Conservation (phyloP, 2,329 filamentous ascomycete genomes). For the Iodosphaeria phyllophila region DNA sequence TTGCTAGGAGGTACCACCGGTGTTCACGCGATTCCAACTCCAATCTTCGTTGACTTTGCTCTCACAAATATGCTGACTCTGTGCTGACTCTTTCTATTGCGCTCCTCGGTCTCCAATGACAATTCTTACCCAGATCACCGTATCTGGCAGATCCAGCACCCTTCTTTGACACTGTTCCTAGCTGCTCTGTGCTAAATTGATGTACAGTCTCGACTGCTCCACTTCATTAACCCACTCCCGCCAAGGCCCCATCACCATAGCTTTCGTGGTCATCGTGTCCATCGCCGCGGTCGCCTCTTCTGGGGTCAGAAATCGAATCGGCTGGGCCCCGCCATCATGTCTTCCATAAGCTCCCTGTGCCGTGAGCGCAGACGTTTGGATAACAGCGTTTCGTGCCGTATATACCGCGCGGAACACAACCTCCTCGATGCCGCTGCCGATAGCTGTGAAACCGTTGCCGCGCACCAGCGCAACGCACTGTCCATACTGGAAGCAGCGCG, state of each 20-base stretch:
- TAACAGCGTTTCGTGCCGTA: conserved; percentile 21
- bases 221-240: conserved; percentile 3
- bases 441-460: conserved; percentile 22
- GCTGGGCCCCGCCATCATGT: conserved; percentile 1
- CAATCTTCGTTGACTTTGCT: no score
- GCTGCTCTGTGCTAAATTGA: conserved; percentile 2
- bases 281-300: conserved; percentile 2
- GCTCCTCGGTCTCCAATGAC: no score
- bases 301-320: conserved; percentile 3
- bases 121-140: no score
- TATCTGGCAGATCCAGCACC: no score
- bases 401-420: conserved; percentile 23
- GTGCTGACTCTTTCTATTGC: no score
- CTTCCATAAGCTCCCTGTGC: conserved; percentile 1
- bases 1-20: no score
- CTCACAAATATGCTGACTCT: no score
- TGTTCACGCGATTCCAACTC: no score
- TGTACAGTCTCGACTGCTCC: conserved; percentile 1
- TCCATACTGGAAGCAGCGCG: conserved; percentile 12
- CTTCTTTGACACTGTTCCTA: no score
- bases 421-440: conserved; percentile 17
- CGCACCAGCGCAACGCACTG: conserved; percentile 23
- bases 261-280: conserved; percentile 2
- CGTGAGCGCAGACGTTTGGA: conserved; percentile 19
- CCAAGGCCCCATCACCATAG: conserved; percentile 2